phyloP scores from a whole-genome alignment of 2,329 filamentous ascomycete species.

The Colletotrichum tofieldiae region DNA sequence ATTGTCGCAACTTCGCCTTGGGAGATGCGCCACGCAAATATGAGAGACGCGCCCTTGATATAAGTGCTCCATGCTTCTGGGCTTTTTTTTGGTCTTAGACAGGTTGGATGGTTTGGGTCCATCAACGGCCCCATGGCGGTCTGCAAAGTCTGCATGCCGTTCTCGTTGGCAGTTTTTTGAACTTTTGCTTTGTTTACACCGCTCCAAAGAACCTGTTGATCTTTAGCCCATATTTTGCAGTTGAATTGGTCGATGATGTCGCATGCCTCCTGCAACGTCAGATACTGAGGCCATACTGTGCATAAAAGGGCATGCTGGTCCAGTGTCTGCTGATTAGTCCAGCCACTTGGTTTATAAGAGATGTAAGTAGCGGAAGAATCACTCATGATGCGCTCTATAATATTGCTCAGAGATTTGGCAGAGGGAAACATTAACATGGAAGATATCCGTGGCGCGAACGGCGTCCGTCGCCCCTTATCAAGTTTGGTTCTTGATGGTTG shows the following conservation, averaged over 20 bases:
- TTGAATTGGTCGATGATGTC: not conserved
- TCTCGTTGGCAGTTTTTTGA: not conserved
- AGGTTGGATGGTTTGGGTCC: not conserved
- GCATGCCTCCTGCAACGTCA: not conserved
- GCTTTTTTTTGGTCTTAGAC: not conserved
- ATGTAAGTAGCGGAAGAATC: not conserved
- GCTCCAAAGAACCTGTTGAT: conserved; percentile 6
- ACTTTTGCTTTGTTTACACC: not conserved
- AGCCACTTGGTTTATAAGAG: not conserved
- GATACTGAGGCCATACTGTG: conserved; percentile 12
- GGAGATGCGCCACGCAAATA: conserved; percentile 12
- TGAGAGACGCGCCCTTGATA: not conserved
- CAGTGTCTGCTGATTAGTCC: not conserved
- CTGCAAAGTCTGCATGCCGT: not conserved
- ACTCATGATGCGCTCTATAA: not conserved
- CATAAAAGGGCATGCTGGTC: not conserved
- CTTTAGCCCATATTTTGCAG: not conserved
- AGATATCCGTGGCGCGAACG: fast-evolving
- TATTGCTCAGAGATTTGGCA: not conserved
- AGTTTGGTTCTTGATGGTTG: too few species aligned
- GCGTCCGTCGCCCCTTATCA: not conserved
- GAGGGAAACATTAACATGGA: too few species aligned
- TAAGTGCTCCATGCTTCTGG: not conserved
- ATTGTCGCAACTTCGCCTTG: not conserved
- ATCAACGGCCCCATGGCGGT: conserved; percentile 8